Evolutionary conservation across 176 grass and related monocot genomes (phyloP), one percentile per base, ranked within the genome.

Genomic region (Panicum miliaceum): DNA sequence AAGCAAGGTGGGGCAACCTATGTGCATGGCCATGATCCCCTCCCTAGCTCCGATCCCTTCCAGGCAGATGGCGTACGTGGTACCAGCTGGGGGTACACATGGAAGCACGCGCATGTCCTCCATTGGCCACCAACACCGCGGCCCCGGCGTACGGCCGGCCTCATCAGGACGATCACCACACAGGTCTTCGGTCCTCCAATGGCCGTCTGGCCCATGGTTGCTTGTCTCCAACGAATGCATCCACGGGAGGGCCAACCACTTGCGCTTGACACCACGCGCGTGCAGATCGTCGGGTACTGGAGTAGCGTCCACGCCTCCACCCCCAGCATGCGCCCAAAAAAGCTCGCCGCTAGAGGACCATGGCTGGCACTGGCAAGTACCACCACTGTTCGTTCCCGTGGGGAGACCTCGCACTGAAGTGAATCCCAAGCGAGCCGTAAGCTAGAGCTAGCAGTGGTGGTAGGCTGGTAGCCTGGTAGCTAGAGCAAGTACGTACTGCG

Each of bases 221-320:
- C 76, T 78, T 78, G 76, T 78, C 76, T 63, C 25, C 2, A 61
- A 78, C 76, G 76, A 78, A 78, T 63, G 58, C 76, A 32, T 62
- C 15, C 69, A 72, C 37, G 37, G 75, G 10, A 20, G 29, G 42
- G 12, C 68, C 53, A 63, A 46, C 69, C 23, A 48, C 81, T 38
- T 74, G 71, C 59, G 50, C 32, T 73, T 8, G 25, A 73, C 71
- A 41, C 60, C 72, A 29, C 36, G 50, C 63, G 71, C 60, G 14
- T 54, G 72, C 46, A 36, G 8, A 63, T 61, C 8, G 13, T 64
- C 58, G 32, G 58, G 32, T 74, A 72, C 53, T 36, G 14, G 62
- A 61, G 75, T 62, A 78, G 56, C n/a, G 15, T 78, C 75, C 75
- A 62, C 75, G 75, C 75, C n/a, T 9, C 20, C 61, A 2, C 5